These are phyloP conservation scores for Posidonia oceanica DNA, from an alignment of 116 monocot species.

Conservation along the genomic window DNA sequence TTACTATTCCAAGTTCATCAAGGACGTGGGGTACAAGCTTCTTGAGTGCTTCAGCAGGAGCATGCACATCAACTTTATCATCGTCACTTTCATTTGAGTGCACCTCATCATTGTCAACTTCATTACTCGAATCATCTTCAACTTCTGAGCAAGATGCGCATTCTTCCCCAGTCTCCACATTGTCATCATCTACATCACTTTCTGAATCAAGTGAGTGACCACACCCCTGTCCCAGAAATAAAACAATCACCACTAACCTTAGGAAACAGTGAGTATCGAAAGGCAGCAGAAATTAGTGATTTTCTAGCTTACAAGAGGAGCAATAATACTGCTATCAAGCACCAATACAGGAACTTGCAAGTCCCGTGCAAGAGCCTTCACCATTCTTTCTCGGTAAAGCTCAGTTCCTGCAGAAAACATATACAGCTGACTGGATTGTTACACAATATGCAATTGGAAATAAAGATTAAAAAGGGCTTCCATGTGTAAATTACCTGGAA, in stretches of 20 bases:
- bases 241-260: neutral
- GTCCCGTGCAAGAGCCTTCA: constrained; percentile 72
- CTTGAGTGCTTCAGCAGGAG: constrained; percentile 48
- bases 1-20: constrained; percentile 46
- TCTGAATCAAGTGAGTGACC: constrained; percentile 52
- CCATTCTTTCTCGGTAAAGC: constrained; percentile 79
- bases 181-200: constrained; percentile 62
- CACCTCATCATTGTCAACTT: constrained; percentile 50
- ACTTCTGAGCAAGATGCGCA: constrained; percentile 43
- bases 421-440: neutral
- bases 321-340: constrained; percentile 73
- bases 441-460: neutral
- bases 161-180: constrained; percentile 52
- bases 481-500: constrained; percentile 41
- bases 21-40: constrained; percentile 50
- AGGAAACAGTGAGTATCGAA: neutral
- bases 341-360: constrained; percentile 73
- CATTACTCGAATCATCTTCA: constrained; percentile 62
- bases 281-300: neutral
- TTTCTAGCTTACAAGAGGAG: constrained; percentile 61
- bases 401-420: constrained; percentile 58
- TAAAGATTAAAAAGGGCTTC: neutral
- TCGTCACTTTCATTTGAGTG: constrained; percentile 69
- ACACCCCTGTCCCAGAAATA: constrained; percentile 38
- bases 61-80: constrained; percentile 32